Base-by-base conservation (phyloP, 1,284 basidiomycete species). In the Ceratobasidium sp. region DNA sequence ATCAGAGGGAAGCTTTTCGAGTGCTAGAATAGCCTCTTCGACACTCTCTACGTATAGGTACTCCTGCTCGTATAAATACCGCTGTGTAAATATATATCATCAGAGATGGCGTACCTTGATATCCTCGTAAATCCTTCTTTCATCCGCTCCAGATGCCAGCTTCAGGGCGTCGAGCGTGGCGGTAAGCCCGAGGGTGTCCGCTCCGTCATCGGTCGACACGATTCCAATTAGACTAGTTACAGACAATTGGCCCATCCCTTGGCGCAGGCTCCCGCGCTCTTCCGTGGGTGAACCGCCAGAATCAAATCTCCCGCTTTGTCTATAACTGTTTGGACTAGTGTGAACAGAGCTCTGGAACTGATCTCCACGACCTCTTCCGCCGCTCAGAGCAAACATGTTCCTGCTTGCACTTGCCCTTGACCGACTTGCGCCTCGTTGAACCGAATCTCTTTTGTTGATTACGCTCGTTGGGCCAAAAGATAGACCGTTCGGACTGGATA, bases 371-470 rank as follows among this genome's bases (percentile, higher is more conserved):
- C 90, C 1, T 80, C 82, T 1, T 83, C 79, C 28, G 86, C 84
- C 72, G 87, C 87, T 30, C 85, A 87, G 62, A 93, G 88, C 89
- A 84, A 96, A 96, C 92, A 96, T 96, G 82, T 97, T 97, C 74
- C 87, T 85, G 72, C 83, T 89, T 53, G 94, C 96, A 76, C 85
- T 89, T 32, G 90, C 88, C 61, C 94, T 87, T 6, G 93, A 91
- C 16, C 95, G 82, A 3, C 91, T 86, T 58, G 79, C 79, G 10
- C 85, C 83, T 34, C 85, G 82, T 26, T 87, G 87, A 80, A 91
- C 91, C 74, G 77, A 78, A 70, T 78, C 79, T 21, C 87, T 87
- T 80, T 90, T 91, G 53, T 85, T 83, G 79, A 94, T 94, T 41
- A 96, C 89, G 73, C 90, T 92, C 75, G 88, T 87, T 0, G 94